Evolutionary conservation across 1,284 basidiomycete genomes (phyloP), one percentile per base, ranked within the genome.

Genomic region (Cryptococcus depauperatus): DNA sequence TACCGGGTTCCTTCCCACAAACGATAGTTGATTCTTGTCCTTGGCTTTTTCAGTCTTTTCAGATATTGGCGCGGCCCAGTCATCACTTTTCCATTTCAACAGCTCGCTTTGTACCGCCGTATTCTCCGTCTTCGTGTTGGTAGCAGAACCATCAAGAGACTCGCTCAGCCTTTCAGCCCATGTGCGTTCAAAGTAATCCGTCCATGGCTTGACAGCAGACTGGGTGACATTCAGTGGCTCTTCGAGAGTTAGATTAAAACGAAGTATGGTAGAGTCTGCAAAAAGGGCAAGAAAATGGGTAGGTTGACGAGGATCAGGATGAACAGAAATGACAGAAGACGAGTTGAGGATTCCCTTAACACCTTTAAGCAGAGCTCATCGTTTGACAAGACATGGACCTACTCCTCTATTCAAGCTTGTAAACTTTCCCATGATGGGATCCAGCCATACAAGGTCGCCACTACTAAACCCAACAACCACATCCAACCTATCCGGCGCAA

Each of bases 281-380:
- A 95, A 88, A 3, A 87, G 84, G n/a, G 84, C 88, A 33, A 93
- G 77, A 64, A 97, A 92, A 19, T 92, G 77, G 43, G 84, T 84
- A 0, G 82, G 75, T 0, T 85, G 87, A 4, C 79, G 78, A 2
- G 91, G 91, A 7, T 95, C 85, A 85, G 92, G 96, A 55, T 83
- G 80, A 33, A 97, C 79, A 9, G 84, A 78, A 5, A 85, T 84
- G 56, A 90, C 87, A 1, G 84, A 78, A 1, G 85, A 84, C 49
- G 75, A 79, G 56, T 84, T 81, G 50, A 92, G 83, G 53, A 81
- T 78, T 14, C 89, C 88, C 81, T 85, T 23, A 18, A 21, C 18
- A 10, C 37, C 11, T 30, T 30, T 30, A 14, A 23, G 19, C 25
- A n/a, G 3, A 9, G 27, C 18, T 10, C 18, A 30, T n/a, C 29